A percentile compares a stretch with the other conserved stretches of the same genome.
Evolutionary conservation across 2,329 filamentous ascomycete genomes (phyloP).

Genomic region (Paecilomyces variotii): DNA sequence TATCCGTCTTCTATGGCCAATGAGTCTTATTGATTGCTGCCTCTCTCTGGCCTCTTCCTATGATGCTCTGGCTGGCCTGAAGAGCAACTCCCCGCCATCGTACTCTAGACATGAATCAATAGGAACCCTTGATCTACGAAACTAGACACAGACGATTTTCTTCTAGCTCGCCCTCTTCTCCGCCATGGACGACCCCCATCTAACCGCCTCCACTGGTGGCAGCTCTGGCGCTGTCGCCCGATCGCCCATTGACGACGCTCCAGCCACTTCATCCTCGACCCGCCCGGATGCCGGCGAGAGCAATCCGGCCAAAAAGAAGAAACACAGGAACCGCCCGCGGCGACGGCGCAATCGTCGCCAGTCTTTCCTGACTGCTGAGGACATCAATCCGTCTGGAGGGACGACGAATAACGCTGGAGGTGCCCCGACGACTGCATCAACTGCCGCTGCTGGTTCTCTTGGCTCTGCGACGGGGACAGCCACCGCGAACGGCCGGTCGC

Average conservation of each 20-base stretch:
- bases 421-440: constrained; percentile 15
- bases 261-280: constrained; percentile 2
- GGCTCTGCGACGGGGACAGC: constrained; percentile 14
- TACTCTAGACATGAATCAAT: not conserved
- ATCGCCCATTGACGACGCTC: not conserved
- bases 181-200: not conserved
- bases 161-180: not conserved
- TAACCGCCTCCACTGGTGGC: not conserved
- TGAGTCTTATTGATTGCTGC: not conserved
- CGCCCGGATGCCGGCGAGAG: constrained; percentile 14
- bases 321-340: constrained; percentile 66
- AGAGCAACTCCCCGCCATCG: not conserved
- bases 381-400: constrained; percentile 39
- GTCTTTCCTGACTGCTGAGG: constrained; percentile 66
- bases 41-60: not conserved
- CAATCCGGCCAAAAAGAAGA: constrained; percentile 42
- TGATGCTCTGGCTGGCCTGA: not conserved
- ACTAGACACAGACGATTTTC: not conserved
- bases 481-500: constrained; percentile 28
- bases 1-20: not conserved
- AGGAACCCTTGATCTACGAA: not conserved
- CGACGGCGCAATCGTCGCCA: constrained; percentile 74
- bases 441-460: constrained; percentile 32
- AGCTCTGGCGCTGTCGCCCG: not conserved
- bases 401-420: not conserved